Percentiles rank a stretch among this genome's conserved stretches.
phyloP scores from a whole-genome alignment of 495 filamentous ascomycete species.

The Aspergillus affinis region DNA sequence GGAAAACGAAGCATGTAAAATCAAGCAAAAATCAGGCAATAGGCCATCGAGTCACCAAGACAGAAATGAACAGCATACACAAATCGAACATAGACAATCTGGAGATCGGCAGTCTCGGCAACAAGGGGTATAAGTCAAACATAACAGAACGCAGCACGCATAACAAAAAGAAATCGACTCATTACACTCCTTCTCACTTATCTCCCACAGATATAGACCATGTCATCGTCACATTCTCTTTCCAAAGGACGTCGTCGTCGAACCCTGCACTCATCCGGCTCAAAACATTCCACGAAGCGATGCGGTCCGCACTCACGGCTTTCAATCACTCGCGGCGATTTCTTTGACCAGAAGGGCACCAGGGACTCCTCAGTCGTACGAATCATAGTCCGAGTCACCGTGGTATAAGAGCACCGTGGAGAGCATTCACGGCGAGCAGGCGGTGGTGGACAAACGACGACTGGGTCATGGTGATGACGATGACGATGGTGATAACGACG shows the following conservation, averaged over 20 bases:
- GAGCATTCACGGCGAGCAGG: constrained; percentile 6
- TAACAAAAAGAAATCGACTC: not conserved
- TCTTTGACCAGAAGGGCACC: constrained; percentile 5
- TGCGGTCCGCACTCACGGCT: constrained; percentile 4
- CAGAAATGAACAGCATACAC: not conserved
- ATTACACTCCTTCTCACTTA: not conserved
- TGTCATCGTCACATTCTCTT: constrained; percentile 10
- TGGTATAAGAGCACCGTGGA: constrained; percentile 18
- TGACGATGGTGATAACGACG: not conserved
- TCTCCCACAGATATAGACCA: constrained; percentile 16
- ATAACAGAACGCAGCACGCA: not conserved
- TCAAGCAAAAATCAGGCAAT: not conserved
- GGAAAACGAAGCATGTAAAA: not conserved
- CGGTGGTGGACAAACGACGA: constrained; percentile 6
- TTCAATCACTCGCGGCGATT: constrained; percentile 2
- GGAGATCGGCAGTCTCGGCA: not conserved
- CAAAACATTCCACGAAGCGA: constrained; percentile 15
- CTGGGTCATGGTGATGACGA: constrained; percentile 6
- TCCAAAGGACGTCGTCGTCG: constrained; percentile 4
- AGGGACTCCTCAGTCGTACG: constrained; percentile 17
- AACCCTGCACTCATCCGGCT: constrained; percentile 9
- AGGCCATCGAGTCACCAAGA: not conserved
- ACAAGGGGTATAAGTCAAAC: not conserved
- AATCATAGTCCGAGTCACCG: constrained; percentile 11
- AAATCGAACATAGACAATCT: not conserved